Evolutionary conservation across 129 eudicot genomes (phyloP), one percentile per base, ranked within the genome.

Genomic region (Centaurea solstitialis): DNA sequence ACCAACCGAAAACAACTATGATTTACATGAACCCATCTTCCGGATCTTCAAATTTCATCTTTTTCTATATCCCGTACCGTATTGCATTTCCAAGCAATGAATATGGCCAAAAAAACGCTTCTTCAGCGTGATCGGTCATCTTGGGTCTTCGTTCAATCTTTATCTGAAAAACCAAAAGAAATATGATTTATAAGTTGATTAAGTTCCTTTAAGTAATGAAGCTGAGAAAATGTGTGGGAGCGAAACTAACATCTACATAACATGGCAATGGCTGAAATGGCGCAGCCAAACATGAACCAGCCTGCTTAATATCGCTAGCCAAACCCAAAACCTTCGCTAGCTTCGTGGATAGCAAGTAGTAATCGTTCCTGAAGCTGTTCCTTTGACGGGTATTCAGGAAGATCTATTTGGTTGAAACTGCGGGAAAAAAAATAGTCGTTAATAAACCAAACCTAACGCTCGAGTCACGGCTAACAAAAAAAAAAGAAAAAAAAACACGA

Each of bases 271-370:
- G 87, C 75, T 62, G 75, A 69, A 35, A 57, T n/a, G 22, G 65
- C 21, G n/a, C 65, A 57, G 9, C 22, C 18, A 2, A 40, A 45
- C 30, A 28, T 78, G 69, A 23, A 45, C 57, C 69, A 24, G 67
- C 22, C 22, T 1, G 65, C 9, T 0, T 5, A 6, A 35, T 1
- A 17, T 57, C 67, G 72, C 68, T 66, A 95, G 74, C 99, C 98
- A 79, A 95, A 93, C 64, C 99, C 99, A 88, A 96, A 96, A 18
- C 99, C 99, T 88, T 96, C 99, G 83, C 98, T 96, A 37, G 97
- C 99, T 89, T 96, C 99, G 74, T 96, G 99, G 78, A 93, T 96
- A 37, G 99, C 99, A 80, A 96, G 93, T 40, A 96, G 84, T 80
- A 96, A 80, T 74, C 98, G 97, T 20, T 89, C 99, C 80, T 88